Base-by-base conservation (phyloP, 2,329 filamentous ascomycete species). In the Drechslera avenae region DNA sequence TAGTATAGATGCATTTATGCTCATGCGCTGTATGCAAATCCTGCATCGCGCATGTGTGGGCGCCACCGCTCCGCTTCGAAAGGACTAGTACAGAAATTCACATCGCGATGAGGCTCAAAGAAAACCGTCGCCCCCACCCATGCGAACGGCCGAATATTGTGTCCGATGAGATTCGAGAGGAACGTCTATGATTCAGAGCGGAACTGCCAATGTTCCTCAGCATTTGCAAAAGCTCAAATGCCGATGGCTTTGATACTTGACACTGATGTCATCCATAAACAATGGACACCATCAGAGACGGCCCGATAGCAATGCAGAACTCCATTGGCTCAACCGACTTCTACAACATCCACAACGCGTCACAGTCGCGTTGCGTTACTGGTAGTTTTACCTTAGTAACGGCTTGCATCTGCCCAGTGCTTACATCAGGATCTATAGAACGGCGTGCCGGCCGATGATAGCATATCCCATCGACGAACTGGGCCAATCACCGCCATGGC, bases 361-460 rank as follows among this genome's bases (percentile, higher is more conserved):
- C 52, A 61, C 48, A 53, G 10, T 34, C 42, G 37, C 42, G 39
- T 30, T 34, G 36, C 33, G 31, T 28, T 33, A 46, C 43, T n/a
- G 49, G 39, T 35, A 30, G 34, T 21, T 35, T 36, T 46, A 44
- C 32, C 46, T 59, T 59, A 49, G 53, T 60, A 60, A 62, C 43
- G 35, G 16, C 33, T 14, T 43, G 43, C 30, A 23, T 60, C 53
- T 62, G 39, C 59, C 40, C 36, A 47, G 40, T 33, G 55, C 49
- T 60, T 33, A 54, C 52, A 52, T 39, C 23, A 39, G n/a, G 5
- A 33, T 35, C 28, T 28, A n/a, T 31, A 37, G 9, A 45, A 50
- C 41, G 43, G 40, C 39, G 46, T 40, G 32, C 28, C 32, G 31
- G 14, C 18, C 7, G 36, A 18, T 44, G 28, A 28, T 45, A 5